Percentiles rank a stretch among this genome's conserved stretches.
Evolutionary conservation across 352 stramenopile genomes (phyloP).

Genomic region (Globisporangium lucens): DNA sequence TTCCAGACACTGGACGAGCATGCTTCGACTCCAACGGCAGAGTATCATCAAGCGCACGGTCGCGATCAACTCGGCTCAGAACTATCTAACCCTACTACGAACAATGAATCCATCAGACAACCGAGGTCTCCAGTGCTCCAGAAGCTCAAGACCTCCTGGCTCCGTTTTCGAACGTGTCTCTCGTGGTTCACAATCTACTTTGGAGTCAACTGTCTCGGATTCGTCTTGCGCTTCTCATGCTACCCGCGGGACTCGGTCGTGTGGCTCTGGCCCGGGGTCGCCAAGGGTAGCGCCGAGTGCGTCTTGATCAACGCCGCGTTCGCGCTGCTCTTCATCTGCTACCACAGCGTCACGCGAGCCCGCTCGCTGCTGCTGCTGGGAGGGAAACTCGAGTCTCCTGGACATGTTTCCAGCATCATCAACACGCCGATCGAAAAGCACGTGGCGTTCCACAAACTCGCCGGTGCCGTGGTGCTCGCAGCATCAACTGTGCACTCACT

Average conservation of each 20-base stretch:
- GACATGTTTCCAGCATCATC: neutral
- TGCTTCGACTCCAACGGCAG: neutral
- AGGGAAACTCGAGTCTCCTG: neutral
- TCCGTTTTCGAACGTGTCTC: slow-evolving; percentile 16
- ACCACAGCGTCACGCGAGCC: slow-evolving; percentile 23
- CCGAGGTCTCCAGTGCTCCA: neutral
- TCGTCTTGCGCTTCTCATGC: slow-evolving; percentile 23
- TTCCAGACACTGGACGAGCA: neutral
- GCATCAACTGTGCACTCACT: slow-evolving; percentile 33
- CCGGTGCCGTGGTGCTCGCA: slow-evolving; percentile 22
- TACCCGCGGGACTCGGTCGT: slow-evolving; percentile 29
- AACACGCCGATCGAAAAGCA: slow-evolving; percentile 30
- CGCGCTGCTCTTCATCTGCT: slow-evolving; percentile 33
- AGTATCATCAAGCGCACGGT: neutral
- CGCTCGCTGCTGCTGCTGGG: slow-evolving; percentile 3
- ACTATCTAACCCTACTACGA: neutral
- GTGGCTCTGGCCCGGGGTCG: slow-evolving; percentile 24
- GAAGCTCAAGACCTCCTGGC: slow-evolving; percentile 11
- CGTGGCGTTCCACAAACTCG: slow-evolving; percentile 36
- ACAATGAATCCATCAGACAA: neutral
- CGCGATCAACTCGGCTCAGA: neutral
- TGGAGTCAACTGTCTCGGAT: slow-evolving; percentile 20
- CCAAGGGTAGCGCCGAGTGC: slow-evolving; percentile 43
- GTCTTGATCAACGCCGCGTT: slow-evolving; percentile 34
- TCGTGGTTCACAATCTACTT: slow-evolving; percentile 31